Base-by-base conservation (phyloP, 148 eudicot genomes). In the Silene latifolia region DNA sequence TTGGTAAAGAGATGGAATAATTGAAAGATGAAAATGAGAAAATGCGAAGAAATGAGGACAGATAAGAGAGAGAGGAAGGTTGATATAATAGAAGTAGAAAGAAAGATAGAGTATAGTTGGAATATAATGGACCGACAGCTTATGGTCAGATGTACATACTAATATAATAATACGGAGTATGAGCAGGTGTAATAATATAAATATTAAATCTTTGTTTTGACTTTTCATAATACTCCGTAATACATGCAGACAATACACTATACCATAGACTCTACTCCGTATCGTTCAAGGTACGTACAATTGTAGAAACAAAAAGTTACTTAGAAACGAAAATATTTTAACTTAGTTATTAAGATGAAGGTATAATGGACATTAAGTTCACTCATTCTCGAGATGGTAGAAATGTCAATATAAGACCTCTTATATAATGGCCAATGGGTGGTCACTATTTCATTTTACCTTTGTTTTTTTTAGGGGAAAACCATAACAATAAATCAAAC, bases 101-200 rank as follows among this genome's bases (percentile, higher is more conserved):
- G 14, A 51, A 51, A 13, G 56, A 4, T 4, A 51, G 56, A 51
- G 56, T 51, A 14, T 11, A 51, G 4, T 51, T 15, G 56, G 56
- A 12, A 51, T 51, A 51, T 51, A 63, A 27, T 64, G 44, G 68
- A 27, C 29, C 23, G 69, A 66, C 69, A 74, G 70, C 57, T 53
- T 62, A 67, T 67, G 66, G 73, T 75, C 76, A 73, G 58, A 62
- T 46, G 25, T 56, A 2, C 65, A 32, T 75, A 29, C 0, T 39
- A 39, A 39, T 39, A 39, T 35, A 35, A 35, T 1, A 2, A n/a
- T n/a, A n/a, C n/a, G n/a, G 39, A 35, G 4, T 35, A 35, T 35
- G 39, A 35, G 39, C 39, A 35, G 4, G 2, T 2, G 2, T 1
- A 1, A 7, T 39, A 73, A 39, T 6, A 73, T 73, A 39, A 27